Evolutionary conservation across 805 yeast genomes (phyloP).

Genomic region (Candida maris): DNA sequence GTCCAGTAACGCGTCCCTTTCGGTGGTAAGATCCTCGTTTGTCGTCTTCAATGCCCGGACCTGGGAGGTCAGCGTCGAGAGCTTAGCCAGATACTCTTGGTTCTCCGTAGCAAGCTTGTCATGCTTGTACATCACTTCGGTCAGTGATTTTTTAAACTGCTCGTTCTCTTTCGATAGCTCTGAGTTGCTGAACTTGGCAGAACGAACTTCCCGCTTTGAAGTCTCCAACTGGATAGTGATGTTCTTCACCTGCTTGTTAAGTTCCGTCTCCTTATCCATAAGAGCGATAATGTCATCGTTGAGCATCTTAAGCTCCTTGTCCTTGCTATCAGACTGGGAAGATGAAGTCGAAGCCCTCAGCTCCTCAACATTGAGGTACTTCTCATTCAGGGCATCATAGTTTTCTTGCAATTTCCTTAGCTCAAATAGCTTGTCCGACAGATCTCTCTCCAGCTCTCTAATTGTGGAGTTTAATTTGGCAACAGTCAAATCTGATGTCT

Average conservation of each 20-base stretch:
- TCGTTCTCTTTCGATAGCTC: slow-evolving; percentile 41
- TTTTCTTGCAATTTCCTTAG: slow-evolving; percentile 46
- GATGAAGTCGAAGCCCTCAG: slow-evolving; percentile 32
- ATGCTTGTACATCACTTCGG: slow-evolving; percentile 41
- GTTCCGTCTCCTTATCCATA: slow-evolving; percentile 60
- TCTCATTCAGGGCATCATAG: slow-evolving; percentile 49
- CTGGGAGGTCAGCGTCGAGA: slow-evolving; percentile 48
- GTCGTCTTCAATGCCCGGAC: slow-evolving; percentile 53
- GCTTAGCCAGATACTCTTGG: slow-evolving; percentile 42
- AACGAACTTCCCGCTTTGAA: slow-evolving; percentile 41
- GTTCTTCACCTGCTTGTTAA: slow-evolving; percentile 61
- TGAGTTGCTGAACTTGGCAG: slow-evolving; percentile 35
- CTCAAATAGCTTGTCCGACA: slow-evolving; percentile 57
- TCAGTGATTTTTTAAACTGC: slow-evolving; percentile 38
- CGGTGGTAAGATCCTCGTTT: slow-evolving; percentile 56
- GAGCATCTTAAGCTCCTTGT: slow-evolving; percentile 50
- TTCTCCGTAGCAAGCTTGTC: slow-evolving; percentile 39
- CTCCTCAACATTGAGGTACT: slow-evolving; percentile 41
- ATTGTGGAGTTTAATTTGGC: slow-evolving; percentile 50
- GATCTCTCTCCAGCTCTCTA: slow-evolving; percentile 48
- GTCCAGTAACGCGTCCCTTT: slow-evolving; percentile 56
- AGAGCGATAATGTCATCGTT: slow-evolving; percentile 51
- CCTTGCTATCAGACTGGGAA: slow-evolving; percentile 29
- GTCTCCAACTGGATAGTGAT: slow-evolving; percentile 58
- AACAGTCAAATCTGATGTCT: slow-evolving; percentile 48